A percentile compares a stretch with the other conserved stretches of the same genome.
phyloP scores from a whole-genome alignment of 306 rosid genomes.

The Trifolium fragiferum region DNA sequence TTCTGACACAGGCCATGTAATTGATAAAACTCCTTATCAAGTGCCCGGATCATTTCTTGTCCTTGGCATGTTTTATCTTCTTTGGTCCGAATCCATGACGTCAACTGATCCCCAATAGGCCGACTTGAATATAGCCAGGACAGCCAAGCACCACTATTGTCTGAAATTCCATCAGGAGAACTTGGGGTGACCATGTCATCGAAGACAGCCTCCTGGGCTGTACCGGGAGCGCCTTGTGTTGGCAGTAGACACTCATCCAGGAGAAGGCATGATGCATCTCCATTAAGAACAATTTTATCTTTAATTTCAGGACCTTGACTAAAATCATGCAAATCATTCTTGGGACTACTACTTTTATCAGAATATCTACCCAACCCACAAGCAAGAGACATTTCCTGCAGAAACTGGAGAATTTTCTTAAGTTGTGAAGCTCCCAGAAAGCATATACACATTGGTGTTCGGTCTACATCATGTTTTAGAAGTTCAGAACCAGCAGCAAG shows the following conservation, averaged over 20 bases:
- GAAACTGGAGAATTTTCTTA: constrained; percentile 79
- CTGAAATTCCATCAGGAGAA: constrained; percentile 55
- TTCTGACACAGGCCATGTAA: constrained; percentile 81
- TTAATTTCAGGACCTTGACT: constrained; percentile 59
- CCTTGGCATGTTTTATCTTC: constrained; percentile 79
- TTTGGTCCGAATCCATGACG: constrained; percentile 69
- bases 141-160: constrained; percentile 57
- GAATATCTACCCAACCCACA: constrained; percentile 80
- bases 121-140: constrained; percentile 84
- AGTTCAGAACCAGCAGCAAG: constrained; percentile 75
- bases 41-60: constrained; percentile 69
- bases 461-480: constrained; percentile 74
- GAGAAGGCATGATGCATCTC: constrained; percentile 78
- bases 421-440: constrained; percentile 84
- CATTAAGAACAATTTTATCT: constrained; percentile 81
- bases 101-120: constrained; percentile 73
- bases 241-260: constrained; percentile 73
- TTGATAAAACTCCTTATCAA: constrained; percentile 84
- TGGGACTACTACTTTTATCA: constrained; percentile 60
- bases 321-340: constrained; percentile 53
- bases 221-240: constrained; percentile 48
- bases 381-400: constrained; percentile 81
- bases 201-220: constrained; percentile 47
- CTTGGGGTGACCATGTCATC: constrained; percentile 50
- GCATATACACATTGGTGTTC: constrained; percentile 85